Base-by-base conservation (phyloP, 129 eudicot genomes). In the Rutidosis leptorrhynchoides region DNA sequence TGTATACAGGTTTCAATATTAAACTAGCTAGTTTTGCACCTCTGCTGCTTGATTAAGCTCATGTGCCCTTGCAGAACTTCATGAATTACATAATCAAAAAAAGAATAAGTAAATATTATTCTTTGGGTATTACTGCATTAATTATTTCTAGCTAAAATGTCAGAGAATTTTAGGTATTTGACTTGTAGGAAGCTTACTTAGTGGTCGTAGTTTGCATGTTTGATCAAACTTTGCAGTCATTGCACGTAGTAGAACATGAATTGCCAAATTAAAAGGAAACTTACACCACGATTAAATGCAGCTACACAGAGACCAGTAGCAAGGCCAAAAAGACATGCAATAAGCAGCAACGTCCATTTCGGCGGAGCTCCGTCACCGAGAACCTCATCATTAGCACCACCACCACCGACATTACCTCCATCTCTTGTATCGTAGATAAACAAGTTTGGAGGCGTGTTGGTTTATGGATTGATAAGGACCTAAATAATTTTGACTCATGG, bases 281-380 rank as follows among this genome's bases (percentile, higher is more conserved):
- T 40, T 62, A 93, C 96, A 87, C 83, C 96, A 1, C 96, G 95
- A 58, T 93, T 93, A 65, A 93, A 93, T 2, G 77, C 90, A 2
- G 92, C 98, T 2, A 93, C 96, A 46, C 92, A 88, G 45, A 93
- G 87, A 6, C 98, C 96, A 12, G 95, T 88, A 16, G 98, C 96
- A 43, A 93, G 83, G 49, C 98, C 98, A 12, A 93, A 85, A 28
- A 93, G 87, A 72, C 96, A 93, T 8, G 96, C 89, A 24, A 93
- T 64, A 53, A 93, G 83, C 58, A 93, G 78, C 69, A 93, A 82
- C 25, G 96, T 96, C 98, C 98, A 93, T 64, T 93, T 95, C 2
- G 98, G 98, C n/a, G 96, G 98, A 26, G 97, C 97, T 17, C 87
- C 77, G 11, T 86, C 96, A 5, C 79, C 96, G 3, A 92, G 82